These are phyloP conservation scores for Claviceps spartinae DNA, from an alignment of 2,329 filamentous ascomycete genomes.

Conservation along the genomic window DNA sequence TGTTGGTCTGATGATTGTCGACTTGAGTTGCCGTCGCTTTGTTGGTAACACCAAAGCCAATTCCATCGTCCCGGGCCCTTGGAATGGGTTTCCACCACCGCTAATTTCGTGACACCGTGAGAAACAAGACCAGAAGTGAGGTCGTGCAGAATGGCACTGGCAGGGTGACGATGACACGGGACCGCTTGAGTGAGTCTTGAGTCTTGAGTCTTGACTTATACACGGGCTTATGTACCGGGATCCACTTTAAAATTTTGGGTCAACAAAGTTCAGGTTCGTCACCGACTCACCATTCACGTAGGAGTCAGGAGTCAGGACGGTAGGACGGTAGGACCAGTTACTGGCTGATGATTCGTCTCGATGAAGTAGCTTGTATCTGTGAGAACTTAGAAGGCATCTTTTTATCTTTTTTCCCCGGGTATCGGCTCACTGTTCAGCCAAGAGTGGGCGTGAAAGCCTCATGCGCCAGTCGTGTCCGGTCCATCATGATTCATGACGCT, in stretches of 20 bases:
- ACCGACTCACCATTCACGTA: not conserved
- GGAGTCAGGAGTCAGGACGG: not conserved
- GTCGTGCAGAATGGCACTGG: not conserved
- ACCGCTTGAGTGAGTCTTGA: too few species aligned
- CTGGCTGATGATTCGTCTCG: not conserved
- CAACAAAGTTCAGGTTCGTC: not conserved
- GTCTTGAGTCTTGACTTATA: too few species aligned
- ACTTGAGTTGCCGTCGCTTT: not conserved
- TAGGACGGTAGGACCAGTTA: not conserved
- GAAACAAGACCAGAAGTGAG: not conserved
- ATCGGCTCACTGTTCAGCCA: not conserved
- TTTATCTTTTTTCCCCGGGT: not conserved
- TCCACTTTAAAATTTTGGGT: too few species aligned
- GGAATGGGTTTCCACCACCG: not conserved
- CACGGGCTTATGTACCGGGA: too few species aligned
- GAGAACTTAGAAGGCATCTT: not conserved
- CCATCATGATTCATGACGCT: not conserved
- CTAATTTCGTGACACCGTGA: not conserved
- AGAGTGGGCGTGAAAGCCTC: not conserved
- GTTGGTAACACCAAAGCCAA: not conserved
- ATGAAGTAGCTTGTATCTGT: not conserved
- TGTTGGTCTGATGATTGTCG: not conserved
- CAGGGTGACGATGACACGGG: too few species aligned
- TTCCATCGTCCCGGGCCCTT: constrained; percentile 1
- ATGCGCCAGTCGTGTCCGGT: not conserved